Base-by-base conservation (phyloP, 495 filamentous ascomycete genomes). In the Astrothelium macrocarpum region DNA sequence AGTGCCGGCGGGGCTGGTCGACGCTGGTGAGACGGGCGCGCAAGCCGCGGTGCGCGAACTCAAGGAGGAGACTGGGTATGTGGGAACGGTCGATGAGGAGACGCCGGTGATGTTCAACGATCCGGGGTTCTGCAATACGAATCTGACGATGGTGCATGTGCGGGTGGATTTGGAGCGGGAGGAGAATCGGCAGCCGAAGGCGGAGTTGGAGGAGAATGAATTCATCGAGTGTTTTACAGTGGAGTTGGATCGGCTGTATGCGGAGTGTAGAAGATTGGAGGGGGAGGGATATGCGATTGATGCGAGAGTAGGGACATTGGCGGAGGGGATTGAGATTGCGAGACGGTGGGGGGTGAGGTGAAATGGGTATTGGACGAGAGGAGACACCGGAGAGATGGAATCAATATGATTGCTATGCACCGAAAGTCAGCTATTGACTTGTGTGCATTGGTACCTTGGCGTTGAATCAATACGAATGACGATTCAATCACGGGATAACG, bases 1-100 rank as follows among this genome's bases (percentile, higher is more conserved):
- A 71, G 80, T 95, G 1, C 92, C 92, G 0, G 92, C 92, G 2
- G 92, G 92, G 0, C 75, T 97, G 10, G 83, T 96, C 16, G 92
- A 97, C 75, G 86, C 84, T 9, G 85, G 83, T 32, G 92, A 96
- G 73, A 88, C 84, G 0, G 83, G 87, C 0, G 88, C 91, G 68
- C 74, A 88, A 64, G 88, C 88, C 61, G 92, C 92, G 9, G 80
- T 95, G 16, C 79, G 92, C n/a, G 92, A 97, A 71, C 79, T 98
- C 64, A 90, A 84, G 67, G 94, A 98, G 74, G 94, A 98, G 75
- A 96, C 94, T 0, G 94, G 94, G 4, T 97, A 94, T 72, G 82
- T 90, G 32, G 91, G 88, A 20, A 68, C 63, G 62, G 71, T 73
- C 63, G 75, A 81, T 46, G 80, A 87, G 71, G 82, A 82, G 10